A percentile compares a stretch with the other conserved stretches of the same genome.
phyloP scores from a whole-genome alignment of 2,329 filamentous ascomycete genomes.

The Penicillium brasilianum region DNA sequence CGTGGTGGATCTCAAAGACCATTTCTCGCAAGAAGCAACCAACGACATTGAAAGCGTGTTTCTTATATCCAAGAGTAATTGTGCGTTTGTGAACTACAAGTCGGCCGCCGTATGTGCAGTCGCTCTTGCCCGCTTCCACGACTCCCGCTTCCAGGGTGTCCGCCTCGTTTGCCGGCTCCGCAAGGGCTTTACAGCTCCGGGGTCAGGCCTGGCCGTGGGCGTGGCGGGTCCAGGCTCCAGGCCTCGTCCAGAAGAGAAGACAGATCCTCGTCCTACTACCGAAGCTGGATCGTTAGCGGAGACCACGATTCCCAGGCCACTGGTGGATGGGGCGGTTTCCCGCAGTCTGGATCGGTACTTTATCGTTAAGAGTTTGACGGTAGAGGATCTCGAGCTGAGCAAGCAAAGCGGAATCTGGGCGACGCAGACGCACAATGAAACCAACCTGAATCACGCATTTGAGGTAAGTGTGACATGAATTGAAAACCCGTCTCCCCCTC shows the following conservation, averaged over 20 bases:
- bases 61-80: constrained; percentile 95
- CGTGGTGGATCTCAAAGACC: constrained; percentile 82
- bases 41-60: constrained; percentile 85
- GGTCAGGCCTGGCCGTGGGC: constrained; percentile 45
- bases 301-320: constrained; percentile 18
- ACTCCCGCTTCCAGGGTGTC: constrained; percentile 85
- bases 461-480: constrained; percentile 59
- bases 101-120: constrained; percentile 75
- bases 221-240: constrained; percentile 54
- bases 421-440: constrained; percentile 91
- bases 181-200: constrained; percentile 55
- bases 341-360: constrained; percentile 77
- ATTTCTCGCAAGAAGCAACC: constrained; percentile 79
- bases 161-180: constrained; percentile 84
- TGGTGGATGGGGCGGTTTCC: constrained; percentile 25
- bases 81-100: constrained; percentile 93
- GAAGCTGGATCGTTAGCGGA: constrained; percentile 14
- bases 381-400: constrained; percentile 87
- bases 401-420: constrained; percentile 90
- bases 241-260: constrained; percentile 35
- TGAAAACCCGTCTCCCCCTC: no score
- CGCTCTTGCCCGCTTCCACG: constrained; percentile 84
- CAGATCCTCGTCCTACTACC: constrained; percentile 13
- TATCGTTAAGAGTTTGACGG: constrained; percentile 87
- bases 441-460: constrained; percentile 80